These are phyloP conservation scores for Starmerella powellii DNA, from an alignment of 805 yeast species.

Conservation along the genomic window DNA sequence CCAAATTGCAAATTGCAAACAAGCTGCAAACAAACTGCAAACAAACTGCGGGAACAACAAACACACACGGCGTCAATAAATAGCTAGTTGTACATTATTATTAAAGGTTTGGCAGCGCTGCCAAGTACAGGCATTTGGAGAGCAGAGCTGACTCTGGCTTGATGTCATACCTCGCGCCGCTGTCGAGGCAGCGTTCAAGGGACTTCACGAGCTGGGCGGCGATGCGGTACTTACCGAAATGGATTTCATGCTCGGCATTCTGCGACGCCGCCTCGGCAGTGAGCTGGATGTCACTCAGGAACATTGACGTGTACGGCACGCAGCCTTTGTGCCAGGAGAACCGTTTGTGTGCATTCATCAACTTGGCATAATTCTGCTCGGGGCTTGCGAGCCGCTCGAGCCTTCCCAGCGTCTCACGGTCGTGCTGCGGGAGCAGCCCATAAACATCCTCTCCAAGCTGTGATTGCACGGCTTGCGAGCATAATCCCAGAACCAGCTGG, in stretches of 20 bases:
- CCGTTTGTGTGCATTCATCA: slow-evolving; percentile 52
- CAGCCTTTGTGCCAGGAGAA: slow-evolving; percentile 60
- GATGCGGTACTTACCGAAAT: slow-evolving; percentile 65
- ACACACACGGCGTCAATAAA: neutral
- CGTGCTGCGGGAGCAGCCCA: slow-evolving; percentile 61
- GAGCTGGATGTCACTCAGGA: slow-evolving; percentile 67
- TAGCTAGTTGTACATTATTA: neutral
- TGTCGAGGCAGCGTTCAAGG: slow-evolving; percentile 68
- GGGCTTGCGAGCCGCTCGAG: slow-evolving; percentile 67
- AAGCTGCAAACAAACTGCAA: too few species aligned
- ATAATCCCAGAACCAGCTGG: slow-evolving; percentile 75
- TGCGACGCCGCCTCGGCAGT: slow-evolving; percentile 53
- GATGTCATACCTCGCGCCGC: slow-evolving; percentile 60
- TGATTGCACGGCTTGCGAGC: slow-evolving; percentile 36
- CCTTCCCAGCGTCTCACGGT: slow-evolving; percentile 51
- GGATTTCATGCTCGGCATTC: slow-evolving; percentile 39
- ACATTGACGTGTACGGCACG: slow-evolving; percentile 81
- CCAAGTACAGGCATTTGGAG: slow-evolving; percentile 52
- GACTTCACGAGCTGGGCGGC: slow-evolving; percentile 67
- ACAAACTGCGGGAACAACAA: neutral
- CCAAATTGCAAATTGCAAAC: too few species aligned
- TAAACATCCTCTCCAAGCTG: slow-evolving; percentile 55
- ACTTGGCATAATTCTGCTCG: slow-evolving; percentile 52
- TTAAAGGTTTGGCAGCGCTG: slow-evolving; percentile 7
- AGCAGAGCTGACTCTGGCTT: slow-evolving; percentile 49